Evolutionary conservation across 805 yeast genomes (phyloP).

Genomic region (Teunomyces cretensis): DNA sequence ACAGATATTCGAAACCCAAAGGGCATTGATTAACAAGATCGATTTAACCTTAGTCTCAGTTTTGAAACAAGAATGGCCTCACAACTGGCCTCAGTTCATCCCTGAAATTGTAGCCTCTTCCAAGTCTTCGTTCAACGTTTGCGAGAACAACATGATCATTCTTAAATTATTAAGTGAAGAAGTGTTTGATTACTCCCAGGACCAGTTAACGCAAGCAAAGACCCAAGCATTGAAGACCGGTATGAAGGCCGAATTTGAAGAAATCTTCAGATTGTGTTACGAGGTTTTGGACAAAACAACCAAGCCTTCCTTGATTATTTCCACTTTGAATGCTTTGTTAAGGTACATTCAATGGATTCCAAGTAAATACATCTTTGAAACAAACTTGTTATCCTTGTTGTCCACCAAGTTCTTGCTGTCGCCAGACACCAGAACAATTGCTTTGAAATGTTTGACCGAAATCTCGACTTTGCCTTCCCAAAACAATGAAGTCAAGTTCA

Average conservation of each 20-base stretch:
- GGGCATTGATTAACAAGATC: conserved; percentile 85
- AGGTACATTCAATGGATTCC: conserved; percentile 96
- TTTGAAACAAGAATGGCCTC: conserved; percentile 98
- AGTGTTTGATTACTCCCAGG: conserved; percentile 93
- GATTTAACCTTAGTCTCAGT: conserved; percentile 92
- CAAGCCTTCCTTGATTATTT: conserved; percentile 77
- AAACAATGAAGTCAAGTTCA: conserved; percentile 54
- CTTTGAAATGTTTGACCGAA: conserved; percentile 92
- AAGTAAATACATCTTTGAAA: conserved; percentile 82
- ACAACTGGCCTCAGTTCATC: conserved; percentile 95
- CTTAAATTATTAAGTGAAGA: conserved; percentile 89
- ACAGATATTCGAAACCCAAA: conserved; percentile 63
- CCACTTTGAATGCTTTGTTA: conserved; percentile 79
- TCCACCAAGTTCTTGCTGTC: conserved; percentile 76
- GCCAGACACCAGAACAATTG: conserved; percentile 74
- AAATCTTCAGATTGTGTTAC: conserved; percentile 88
- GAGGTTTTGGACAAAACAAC: conserved; percentile 88
- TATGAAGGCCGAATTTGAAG: conserved; percentile 88
- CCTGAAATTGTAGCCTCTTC: conserved; percentile 89
- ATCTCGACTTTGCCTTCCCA: conserved; percentile 68
- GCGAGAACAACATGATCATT: conserved; percentile 96
- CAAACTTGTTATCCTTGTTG: conserved; percentile 70
- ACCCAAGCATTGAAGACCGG: conserved; percentile 77
- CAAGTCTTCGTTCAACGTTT: conserved; percentile 83
- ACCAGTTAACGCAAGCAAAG: conserved; percentile 95